Percentiles rank a stretch among this genome's conserved stretches.
Conservation (phyloP, 2,329 filamentous ascomycete species). For the Fusarium succisae region DNA sequence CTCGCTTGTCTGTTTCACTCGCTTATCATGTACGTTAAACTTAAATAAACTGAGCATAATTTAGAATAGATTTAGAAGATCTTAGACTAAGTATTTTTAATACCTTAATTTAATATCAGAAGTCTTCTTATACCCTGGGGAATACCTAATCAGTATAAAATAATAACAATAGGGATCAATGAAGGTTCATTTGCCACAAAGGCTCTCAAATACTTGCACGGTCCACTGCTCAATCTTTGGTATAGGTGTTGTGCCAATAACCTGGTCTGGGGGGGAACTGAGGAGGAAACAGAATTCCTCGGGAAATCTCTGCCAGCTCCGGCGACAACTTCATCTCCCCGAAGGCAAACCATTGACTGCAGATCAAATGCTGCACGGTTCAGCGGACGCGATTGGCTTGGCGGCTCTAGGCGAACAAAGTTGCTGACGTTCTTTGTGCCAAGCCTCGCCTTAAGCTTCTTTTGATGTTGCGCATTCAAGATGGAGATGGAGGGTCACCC, state of each 20-base stretch:
- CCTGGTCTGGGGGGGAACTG: too few relatives aligned
- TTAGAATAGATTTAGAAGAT: too few relatives aligned
- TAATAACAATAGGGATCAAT: not conserved
- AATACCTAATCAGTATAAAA: not conserved
- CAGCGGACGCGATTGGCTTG: not conserved
- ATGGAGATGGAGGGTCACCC: slow-evolving; percentile 1
- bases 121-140: too few relatives aligned
- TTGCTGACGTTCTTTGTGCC: not conserved
- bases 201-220: not conserved
- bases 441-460: slow-evolving; percentile 8
- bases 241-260: too few relatives aligned
- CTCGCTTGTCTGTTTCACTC: too few relatives aligned
- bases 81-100: too few relatives aligned
- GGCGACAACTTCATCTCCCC: not conserved
- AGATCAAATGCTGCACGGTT: not conserved
- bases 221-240: not conserved
- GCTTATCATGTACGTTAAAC: too few relatives aligned
- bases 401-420: not conserved
- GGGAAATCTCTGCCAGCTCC: not conserved
- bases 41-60: too few relatives aligned
- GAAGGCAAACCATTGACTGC: not conserved
- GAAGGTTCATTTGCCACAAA: not conserved
- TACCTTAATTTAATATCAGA: too few relatives aligned
- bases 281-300: not conserved
- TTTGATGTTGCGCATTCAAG: not conserved